Evolutionary conservation across 768 basidiomycete genomes (phyloP), one percentile per base, ranked within the genome.

Genomic region (Guyanaporus albipodus): DNA sequence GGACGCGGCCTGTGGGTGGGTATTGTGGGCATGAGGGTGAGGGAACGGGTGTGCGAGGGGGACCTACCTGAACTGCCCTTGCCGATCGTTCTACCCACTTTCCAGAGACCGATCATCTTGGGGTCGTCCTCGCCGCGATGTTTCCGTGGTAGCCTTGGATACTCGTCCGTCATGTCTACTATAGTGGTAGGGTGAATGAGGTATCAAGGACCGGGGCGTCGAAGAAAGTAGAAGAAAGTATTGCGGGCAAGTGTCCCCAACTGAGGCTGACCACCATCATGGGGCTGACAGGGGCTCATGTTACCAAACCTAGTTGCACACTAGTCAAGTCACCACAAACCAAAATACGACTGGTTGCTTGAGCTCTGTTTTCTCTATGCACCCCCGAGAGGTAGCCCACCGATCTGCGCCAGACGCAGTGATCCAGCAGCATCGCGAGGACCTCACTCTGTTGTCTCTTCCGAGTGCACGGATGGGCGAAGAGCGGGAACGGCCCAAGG

Each of bases 81-180:
- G 11, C 89, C 89, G 57, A 91, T 82, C n/a, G 85, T 87, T 57
- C 85, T 76, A 37, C 89, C 89, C 34, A 91, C 76, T 63, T 87
- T 87, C 89, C 89, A 91, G 46, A 79, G 68, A 8, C 89, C 89
- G 53, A 91, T 85, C 69, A 75, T 77, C 67, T 78, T 82, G 21
- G 81, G 82, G 45, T 82, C 81, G 22, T 69, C 67, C 23, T 55
- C 57, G 11, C 52, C 52, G 37, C 52, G 56, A 33, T 68, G 60
- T 28, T 53, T 64, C 24, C 60, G 66, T 45, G 58, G 65, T 18
- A 62, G 49, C 45, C 46, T 66, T 19, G 66, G 60, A 39, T 55
- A 57, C 14, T 64, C 62, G 35, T 62, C 57, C 26, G 52, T 42
- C 53, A 64, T 64, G 44, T 42, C 37, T 46, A 61, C 63, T 12